Conservation (phyloP, 2,329 filamentous ascomycete species). For the Calonectria hawksworthii region DNA sequence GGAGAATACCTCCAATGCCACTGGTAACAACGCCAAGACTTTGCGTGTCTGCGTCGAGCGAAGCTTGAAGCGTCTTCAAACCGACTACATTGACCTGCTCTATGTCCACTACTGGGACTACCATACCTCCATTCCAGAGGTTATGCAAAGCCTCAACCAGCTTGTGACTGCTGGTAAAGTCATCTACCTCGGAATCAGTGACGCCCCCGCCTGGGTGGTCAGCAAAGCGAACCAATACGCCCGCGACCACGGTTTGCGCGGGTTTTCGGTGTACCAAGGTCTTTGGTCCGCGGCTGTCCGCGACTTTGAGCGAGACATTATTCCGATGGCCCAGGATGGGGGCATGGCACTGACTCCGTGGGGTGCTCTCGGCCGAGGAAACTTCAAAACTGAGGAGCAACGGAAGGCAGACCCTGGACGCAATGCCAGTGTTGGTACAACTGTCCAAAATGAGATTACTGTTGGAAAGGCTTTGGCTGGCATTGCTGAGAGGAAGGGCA, state of each 20-base stretch:
- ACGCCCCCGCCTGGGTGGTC: conserved; percentile 48
- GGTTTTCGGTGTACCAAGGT: conserved; percentile 47
- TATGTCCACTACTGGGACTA: conserved; percentile 47
- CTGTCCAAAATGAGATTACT: background rate
- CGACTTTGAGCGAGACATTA: conserved; percentile 46
- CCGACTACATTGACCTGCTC: conserved; percentile 50
- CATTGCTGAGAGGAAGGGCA: background rate
- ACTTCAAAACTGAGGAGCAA: conserved; percentile 47
- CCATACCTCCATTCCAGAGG: conserved; percentile 36
- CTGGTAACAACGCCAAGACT: conserved; percentile 54
- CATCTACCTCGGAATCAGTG: conserved; percentile 45
- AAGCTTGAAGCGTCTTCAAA: conserved; percentile 56
- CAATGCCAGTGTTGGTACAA: background rate
- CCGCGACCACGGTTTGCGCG: conserved; percentile 39
- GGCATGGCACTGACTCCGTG: conserved; percentile 63
- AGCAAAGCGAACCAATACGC: conserved; percentile 45
- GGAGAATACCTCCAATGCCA: conserved; percentile 48
- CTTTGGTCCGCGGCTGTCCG: conserved; percentile 41
- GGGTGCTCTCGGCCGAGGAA: conserved; percentile 62
- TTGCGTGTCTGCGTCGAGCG: conserved; percentile 55
- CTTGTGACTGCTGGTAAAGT: conserved; percentile 46
- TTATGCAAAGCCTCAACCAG: conserved; percentile 46
- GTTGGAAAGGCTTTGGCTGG: background rate
- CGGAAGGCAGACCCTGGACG: background rate
- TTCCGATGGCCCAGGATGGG: conserved; percentile 44